Evolutionary conservation across 805 yeast species (phyloP).

Genomic region (Candida glaebosa): DNA sequence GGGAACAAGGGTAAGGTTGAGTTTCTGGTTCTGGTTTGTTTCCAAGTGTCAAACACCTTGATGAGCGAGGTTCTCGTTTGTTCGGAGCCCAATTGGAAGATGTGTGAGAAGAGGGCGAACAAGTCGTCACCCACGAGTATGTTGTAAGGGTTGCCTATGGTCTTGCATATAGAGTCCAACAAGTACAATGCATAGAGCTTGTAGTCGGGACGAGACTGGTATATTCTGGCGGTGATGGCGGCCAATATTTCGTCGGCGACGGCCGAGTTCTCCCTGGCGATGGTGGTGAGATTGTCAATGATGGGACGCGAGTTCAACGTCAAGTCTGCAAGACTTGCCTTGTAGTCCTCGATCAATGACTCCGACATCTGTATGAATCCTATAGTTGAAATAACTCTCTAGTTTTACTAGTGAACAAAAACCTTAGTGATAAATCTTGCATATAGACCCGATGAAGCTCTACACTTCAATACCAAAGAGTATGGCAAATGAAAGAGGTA

Average conservation of each 20-base stretch:
- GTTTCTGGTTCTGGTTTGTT: conserved; percentile 53
- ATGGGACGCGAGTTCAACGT: conserved; percentile 90
- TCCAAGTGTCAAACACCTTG: conserved; percentile 87
- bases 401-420: too few relatives aligned
- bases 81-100: conserved; percentile 78
- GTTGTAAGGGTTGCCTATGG: conserved; percentile 88
- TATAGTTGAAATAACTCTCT: too few relatives aligned
- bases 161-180: conserved; percentile 88
- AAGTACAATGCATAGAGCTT: conserved; percentile 82
- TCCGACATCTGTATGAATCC: too few relatives aligned
- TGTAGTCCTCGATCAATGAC: conserved; percentile 52
- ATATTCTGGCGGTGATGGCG: conserved; percentile 71
- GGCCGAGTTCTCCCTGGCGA: conserved; percentile 81
- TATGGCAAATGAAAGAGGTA: too few relatives aligned
- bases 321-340: conserved; percentile 65
- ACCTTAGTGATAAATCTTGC: too few relatives aligned
- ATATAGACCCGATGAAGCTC: too few relatives aligned
- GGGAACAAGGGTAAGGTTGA: conserved; percentile 74
- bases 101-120: conserved; percentile 66
- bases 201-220: conserved; percentile 74
- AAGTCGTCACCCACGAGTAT: conserved; percentile 67
- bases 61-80: conserved; percentile 64
- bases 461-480: too few relatives aligned
- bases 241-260: conserved; percentile 75
- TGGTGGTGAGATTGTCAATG: conserved; percentile 75